These are phyloP conservation scores for Penicillium sp. DNA, from an alignment of 2,329 filamentous ascomycete species.

Conservation along the genomic window DNA sequence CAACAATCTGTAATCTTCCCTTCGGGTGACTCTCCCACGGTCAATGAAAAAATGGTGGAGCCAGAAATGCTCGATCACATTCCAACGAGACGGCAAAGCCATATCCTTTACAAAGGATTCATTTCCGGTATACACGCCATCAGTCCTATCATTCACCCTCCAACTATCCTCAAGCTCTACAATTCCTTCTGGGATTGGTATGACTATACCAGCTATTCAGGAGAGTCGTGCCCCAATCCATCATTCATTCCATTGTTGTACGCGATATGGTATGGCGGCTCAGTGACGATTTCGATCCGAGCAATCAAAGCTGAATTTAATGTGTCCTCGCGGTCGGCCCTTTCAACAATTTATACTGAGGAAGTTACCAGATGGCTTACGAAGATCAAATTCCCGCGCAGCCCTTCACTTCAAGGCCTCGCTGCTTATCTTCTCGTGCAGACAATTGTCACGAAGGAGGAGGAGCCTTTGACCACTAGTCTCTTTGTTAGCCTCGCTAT, in stretches of 20 bases:
- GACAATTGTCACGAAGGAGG: conserved; percentile 49
- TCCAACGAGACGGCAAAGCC: conserved; percentile 47
- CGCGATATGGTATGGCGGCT: conserved; percentile 52
- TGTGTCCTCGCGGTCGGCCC: conserved; percentile 33
- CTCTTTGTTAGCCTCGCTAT: conserved; percentile 50
- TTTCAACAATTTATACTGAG: conserved; percentile 45
- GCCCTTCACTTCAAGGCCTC: conserved; percentile 47
- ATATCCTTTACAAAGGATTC: conserved; percentile 49
- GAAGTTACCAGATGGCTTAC: conserved; percentile 46
- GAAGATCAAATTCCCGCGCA: conserved; percentile 47
- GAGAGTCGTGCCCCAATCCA: conserved; percentile 40
- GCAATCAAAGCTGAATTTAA: conserved; percentile 45
- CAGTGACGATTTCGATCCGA: conserved; percentile 45
- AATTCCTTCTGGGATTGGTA: conserved; percentile 50
- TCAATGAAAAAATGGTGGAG: conserved; percentile 35
- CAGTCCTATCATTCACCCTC: conserved; percentile 47
- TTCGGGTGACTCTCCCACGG: conserved; percentile 37
- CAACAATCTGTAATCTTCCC: conserved; percentile 41
- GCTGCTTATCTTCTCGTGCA: conserved; percentile 50
- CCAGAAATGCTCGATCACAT: conserved; percentile 44
- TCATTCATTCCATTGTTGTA: conserved; percentile 48
- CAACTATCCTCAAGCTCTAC: conserved; percentile 43
- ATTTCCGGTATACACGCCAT: conserved; percentile 50
- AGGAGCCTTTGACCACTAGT: conserved; percentile 51
- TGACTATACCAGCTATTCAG: conserved; percentile 38